Percentiles rank a stretch among this genome's conserved stretches.
phyloP scores from a whole-genome alignment of 139 green algal genomes.

The Zygnema circumcarinatum region DNA sequence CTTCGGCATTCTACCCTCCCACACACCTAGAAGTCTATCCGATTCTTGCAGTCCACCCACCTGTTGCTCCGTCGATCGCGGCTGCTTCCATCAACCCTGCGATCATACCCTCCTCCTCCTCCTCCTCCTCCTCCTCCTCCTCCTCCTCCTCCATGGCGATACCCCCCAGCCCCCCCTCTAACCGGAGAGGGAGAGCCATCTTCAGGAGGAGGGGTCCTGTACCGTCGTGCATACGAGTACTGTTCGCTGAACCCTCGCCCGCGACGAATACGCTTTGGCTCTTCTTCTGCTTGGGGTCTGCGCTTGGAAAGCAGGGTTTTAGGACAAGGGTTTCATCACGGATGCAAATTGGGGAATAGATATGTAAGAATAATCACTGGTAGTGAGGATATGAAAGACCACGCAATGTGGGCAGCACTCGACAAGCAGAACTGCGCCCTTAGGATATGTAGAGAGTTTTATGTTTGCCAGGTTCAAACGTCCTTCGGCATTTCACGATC shows the following conservation, averaged over 20 bases:
- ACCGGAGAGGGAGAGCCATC: neutral
- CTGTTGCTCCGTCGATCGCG: neutral
- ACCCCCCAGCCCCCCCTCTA: neutral
- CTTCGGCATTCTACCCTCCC: no score
- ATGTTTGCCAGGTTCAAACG: no score
- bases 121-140: neutral
- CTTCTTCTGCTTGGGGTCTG: conserved; percentile 1
- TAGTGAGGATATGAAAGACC: no score
- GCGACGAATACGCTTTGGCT: conserved; percentile 2
- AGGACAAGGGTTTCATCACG: no score
- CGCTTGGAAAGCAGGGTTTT: no score
- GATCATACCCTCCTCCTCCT: neutral
- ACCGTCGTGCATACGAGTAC: conserved; percentile 32
- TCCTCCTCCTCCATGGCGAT: neutral
- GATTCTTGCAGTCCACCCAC: neutral
- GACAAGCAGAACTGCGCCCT: no score
- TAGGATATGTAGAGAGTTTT: no score
- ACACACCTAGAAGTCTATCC: no score
- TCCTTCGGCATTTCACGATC: no score
- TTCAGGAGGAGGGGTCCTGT: conserved; percentile 34
- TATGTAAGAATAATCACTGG: no score
- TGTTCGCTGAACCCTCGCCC: conserved; percentile 29
- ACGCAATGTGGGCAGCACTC: no score
- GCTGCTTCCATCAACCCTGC: neutral
- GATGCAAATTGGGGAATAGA: no score